Percentiles rank a stretch among this genome's conserved stretches.
These are phyloP conservation scores for Beta vulgaris DNA, from an alignment of 148 eudicot genomes.

Conservation along the genomic window DNA sequence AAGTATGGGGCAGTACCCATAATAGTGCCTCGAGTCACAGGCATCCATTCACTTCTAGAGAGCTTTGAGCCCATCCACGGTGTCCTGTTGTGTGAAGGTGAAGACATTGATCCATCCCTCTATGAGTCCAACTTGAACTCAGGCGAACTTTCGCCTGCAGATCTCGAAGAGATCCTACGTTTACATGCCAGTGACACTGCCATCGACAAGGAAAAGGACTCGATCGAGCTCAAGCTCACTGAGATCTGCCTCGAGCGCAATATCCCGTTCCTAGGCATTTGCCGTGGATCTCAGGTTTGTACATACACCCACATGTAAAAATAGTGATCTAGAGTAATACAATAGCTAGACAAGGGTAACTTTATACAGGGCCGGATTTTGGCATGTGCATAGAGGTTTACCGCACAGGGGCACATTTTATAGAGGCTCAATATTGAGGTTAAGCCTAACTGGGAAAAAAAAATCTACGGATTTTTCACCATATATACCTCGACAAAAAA, in stretches of 20 bases:
- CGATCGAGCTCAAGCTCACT: slow-evolving; percentile 65
- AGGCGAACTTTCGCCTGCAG: slow-evolving; percentile 43
- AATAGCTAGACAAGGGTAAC: no score
- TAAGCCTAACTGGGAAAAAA: no score
- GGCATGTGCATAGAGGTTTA: no score
- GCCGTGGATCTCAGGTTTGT: slow-evolving; percentile 73
- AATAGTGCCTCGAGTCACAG: slow-evolving; percentile 79
- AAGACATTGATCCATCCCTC: slow-evolving; percentile 75
- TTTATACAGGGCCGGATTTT: no score
- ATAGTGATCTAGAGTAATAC: no score
- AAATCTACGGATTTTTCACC: no score
- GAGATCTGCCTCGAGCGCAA: slow-evolving; percentile 76
- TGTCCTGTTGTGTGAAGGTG: slow-evolving; percentile 86
- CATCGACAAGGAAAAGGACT: slow-evolving; percentile 76
- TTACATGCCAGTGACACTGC: slow-evolving; percentile 73
- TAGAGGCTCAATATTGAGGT: no score
- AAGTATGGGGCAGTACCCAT: slow-evolving; percentile 85
- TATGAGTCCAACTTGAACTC: slow-evolving; percentile 39
- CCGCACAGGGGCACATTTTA: no score
- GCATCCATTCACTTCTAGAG: slow-evolving; percentile 57
- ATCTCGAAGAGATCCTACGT: slow-evolving; percentile 54
- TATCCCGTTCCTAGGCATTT: slow-evolving; percentile 88
- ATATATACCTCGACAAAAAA: no score
- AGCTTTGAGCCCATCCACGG: slow-evolving; percentile 94
- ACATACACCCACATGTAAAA: background rate